phyloP scores from a whole-genome alignment of 257 asterid genomes.

The Mentha longifolia region DNA sequence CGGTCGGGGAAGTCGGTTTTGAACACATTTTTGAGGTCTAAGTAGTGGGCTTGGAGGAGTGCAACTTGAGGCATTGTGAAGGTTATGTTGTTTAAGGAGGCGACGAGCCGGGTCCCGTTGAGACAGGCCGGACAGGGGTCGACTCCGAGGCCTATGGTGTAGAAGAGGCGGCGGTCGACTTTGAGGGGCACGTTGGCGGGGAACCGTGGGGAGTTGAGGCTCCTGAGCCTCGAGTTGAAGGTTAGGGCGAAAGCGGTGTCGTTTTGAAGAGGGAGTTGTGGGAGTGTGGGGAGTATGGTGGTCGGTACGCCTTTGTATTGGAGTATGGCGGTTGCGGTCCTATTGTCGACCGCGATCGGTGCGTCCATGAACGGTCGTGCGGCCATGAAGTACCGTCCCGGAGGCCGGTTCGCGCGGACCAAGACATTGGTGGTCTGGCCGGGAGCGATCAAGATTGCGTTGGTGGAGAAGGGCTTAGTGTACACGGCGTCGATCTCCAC shows the following conservation, averaged over 20 bases:
- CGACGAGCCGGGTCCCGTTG: slow-evolving; percentile 51
- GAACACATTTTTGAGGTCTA: slow-evolving; percentile 39
- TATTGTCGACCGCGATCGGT: slow-evolving; percentile 54
- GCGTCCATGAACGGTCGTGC: slow-evolving; percentile 63
- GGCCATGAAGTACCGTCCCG: slow-evolving; percentile 59
- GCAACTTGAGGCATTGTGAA: slow-evolving; percentile 59
- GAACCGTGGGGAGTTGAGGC: slow-evolving; percentile 48
- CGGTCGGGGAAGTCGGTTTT: slow-evolving; percentile 60
- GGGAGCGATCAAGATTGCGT: slow-evolving; percentile 55
- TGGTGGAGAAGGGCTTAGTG: slow-evolving; percentile 57
- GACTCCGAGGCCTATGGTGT: slow-evolving; percentile 60
- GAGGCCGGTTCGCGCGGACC: slow-evolving; percentile 43
- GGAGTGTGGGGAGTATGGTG: slow-evolving; percentile 44
- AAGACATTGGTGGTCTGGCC: slow-evolving; percentile 70
- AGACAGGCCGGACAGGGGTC: slow-evolving; percentile 51
- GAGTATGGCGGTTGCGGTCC: slow-evolving; percentile 58
- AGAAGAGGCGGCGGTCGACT: slow-evolving; percentile 58
- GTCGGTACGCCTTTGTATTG: slow-evolving; percentile 48
- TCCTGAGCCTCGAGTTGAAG: slow-evolving; percentile 44
- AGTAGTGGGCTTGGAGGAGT: slow-evolving; percentile 54
- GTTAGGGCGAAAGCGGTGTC: slow-evolving; percentile 47
- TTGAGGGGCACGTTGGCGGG: slow-evolving; percentile 55
- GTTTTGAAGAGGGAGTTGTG: slow-evolving; percentile 46
- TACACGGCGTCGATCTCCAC: slow-evolving; percentile 67
- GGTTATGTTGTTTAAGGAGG: slow-evolving; percentile 61